These are phyloP conservation scores for Trypanosoma congolense DNA, from an alignment of 208 protist genomes.

Conservation along the genomic window DNA sequence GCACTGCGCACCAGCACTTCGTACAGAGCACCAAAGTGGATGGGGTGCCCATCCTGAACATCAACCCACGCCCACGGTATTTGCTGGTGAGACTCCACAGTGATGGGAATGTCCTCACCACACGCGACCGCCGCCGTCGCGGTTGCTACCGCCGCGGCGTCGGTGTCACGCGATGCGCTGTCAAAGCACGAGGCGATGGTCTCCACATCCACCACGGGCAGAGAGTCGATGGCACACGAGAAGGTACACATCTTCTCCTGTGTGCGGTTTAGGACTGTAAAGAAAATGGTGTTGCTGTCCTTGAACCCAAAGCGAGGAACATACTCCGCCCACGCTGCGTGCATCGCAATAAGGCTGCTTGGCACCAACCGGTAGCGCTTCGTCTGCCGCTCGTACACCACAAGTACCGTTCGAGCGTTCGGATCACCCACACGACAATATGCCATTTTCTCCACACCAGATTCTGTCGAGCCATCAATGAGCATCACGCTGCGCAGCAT, in stretches of 20 bases:
- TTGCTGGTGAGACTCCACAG: slow-evolving; percentile 43
- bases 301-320: slow-evolving; percentile 82
- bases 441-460: slow-evolving; percentile 57
- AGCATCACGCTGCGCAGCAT: slow-evolving; percentile 57
- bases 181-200: slow-evolving; percentile 19
- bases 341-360: slow-evolving; percentile 19
- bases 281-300: slow-evolving; percentile 49
- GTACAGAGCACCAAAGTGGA: slow-evolving; percentile 41
- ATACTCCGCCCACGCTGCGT: slow-evolving; percentile 74
- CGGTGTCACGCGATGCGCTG: slow-evolving; percentile 8
- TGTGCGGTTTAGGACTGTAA: slow-evolving; percentile 53
- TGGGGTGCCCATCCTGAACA: slow-evolving; percentile 30
- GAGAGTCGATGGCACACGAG: slow-evolving; percentile 44
- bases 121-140: neutral
- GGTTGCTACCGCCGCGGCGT: slow-evolving; percentile 12
- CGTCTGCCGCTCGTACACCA: slow-evolving; percentile 42
- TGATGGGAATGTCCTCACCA: slow-evolving; percentile 6
- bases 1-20: slow-evolving; percentile 61
- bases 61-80: slow-evolving; percentile 83
- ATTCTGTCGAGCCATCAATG: slow-evolving; percentile 30
- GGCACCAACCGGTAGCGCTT: slow-evolving; percentile 48
- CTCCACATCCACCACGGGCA: slow-evolving; percentile 35
- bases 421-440: slow-evolving; percentile 75
- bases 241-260: slow-evolving; percentile 66
- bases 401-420: slow-evolving; percentile 56